Base-by-base conservation (phyloP, 441 rosid genomes). In the Croton laevigatus region DNA sequence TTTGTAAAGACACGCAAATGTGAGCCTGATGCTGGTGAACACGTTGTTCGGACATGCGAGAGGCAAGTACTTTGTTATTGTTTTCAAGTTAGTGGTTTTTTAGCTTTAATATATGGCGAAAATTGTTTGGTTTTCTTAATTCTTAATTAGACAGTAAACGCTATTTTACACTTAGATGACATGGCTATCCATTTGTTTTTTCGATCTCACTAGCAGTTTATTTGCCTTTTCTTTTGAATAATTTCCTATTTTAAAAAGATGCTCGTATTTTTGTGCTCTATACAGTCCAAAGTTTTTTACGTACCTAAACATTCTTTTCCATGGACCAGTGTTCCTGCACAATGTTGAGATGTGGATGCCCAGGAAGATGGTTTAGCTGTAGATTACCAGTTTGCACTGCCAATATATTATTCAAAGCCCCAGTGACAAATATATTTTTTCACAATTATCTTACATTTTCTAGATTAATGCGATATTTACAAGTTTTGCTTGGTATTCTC, bases 1-100 rank as follows among this genome's bases (percentile, higher is more conserved):
- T 81, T 69, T 49, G 94, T 89, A 22, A 82, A 88, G 83, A 94
- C 97, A 14, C 84, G 96, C 57, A 90, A 92, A 73, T 94, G 99
- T 69, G 91, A 89, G 71, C 90, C 88, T 2, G 90, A 87, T 80
- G 98, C 97, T 32, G 89, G 90, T 70, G 83, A 81, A 12, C 75
- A 83, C 72, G 88, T 91, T 48, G 91, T 91, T 67, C 62, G 87
- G 74, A 87, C 81, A 46, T 94, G 98, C 61, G 96, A 89, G 81
- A 94, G 96, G 98, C 75, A 77, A 81, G 73, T 38, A 10, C 38
- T 63, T 34, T 27, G 54, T 17, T 19, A 10, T 70, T 32, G 27
- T 62, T 9, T 20, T 59, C 14, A 7, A 53, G 46, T 23, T 66
- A 16, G 42, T 67, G 57, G 19, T 61, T 60, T 0, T 36, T n/a